Evolutionary conservation across 1,284 basidiomycete species (phyloP).

Genomic region (Albatrellus sp.): DNA sequence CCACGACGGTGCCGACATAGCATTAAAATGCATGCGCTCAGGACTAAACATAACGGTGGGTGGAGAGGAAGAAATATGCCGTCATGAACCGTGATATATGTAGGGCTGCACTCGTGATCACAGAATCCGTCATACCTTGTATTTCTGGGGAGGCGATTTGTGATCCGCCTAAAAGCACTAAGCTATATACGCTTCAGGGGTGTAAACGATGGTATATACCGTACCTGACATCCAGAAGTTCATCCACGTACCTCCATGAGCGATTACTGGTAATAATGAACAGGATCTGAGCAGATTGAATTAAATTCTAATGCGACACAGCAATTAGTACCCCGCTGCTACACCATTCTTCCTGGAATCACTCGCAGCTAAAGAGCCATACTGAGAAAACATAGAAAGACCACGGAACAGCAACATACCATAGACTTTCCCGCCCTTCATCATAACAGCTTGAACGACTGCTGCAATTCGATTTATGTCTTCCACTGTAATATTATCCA

Average conservation of each 20-base stretch:
- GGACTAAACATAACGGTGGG: too few relatives aligned
- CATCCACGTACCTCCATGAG: not conserved
- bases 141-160: too few relatives aligned
- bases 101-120: too few relatives aligned
- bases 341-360: slow-evolving; percentile 79
- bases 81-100: too few relatives aligned
- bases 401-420: slow-evolving; percentile 27
- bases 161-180: too few relatives aligned
- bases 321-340: slow-evolving; percentile 58
- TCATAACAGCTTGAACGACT: slow-evolving; percentile 63
- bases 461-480: slow-evolving; percentile 52
- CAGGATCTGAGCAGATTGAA: not conserved
- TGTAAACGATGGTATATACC: too few relatives aligned
- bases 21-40: too few relatives aligned
- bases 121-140: too few relatives aligned
- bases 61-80: too few relatives aligned
- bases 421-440: slow-evolving; percentile 38
- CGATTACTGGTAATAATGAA: not conserved
- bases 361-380: slow-evolving; percentile 47
- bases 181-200: too few relatives aligned
- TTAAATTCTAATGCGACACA: not conserved
- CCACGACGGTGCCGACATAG: too few relatives aligned
- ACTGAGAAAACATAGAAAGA: too few relatives aligned
- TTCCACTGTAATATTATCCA: slow-evolving; percentile 15
- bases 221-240: not conserved